Percentiles rank a stretch among this genome's conserved stretches.
Evolutionary conservation across 306 rosid species (phyloP).

Genomic region (Mimosa pudica): DNA sequence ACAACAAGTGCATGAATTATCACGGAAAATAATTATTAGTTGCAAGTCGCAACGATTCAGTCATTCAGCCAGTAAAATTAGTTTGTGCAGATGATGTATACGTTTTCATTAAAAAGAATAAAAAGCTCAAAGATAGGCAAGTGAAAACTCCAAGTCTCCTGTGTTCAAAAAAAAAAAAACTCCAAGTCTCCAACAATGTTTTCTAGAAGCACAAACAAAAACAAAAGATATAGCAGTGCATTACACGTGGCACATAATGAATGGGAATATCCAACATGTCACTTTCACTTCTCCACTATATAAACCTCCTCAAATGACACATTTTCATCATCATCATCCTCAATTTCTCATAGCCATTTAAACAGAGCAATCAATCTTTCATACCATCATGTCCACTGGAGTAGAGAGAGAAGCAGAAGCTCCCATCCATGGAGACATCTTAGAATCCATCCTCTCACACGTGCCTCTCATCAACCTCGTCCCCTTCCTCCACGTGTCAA

Average conservation of each 20-base stretch:
- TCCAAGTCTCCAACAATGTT: background rate
- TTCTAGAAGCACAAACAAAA: background rate
- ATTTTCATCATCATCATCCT: background rate
- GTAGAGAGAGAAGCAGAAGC: slow-evolving; percentile 33
- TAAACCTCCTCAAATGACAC: background rate
- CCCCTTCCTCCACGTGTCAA: slow-evolving; percentile 55
- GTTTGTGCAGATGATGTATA: background rate
- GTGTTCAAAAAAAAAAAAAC: too few species aligned
- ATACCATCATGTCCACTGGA: slow-evolving; percentile 3
- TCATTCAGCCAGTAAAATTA: too few species aligned
- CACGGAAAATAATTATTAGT: too few species aligned
- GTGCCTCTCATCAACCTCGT: slow-evolving; percentile 66
- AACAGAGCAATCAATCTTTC: background rate
- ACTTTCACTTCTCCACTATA: slow-evolving; percentile 7
- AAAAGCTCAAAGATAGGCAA: background rate
- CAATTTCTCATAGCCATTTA: background rate
- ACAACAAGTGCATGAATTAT: too few species aligned
- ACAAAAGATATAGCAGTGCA: background rate
- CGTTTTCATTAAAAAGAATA: background rate
- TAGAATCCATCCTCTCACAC: slow-evolving; percentile 59
- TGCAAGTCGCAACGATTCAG: too few species aligned
- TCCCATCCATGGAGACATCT: slow-evolving; percentile 61
- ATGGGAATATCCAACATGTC: background rate
- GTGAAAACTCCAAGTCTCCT: background rate
- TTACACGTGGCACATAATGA: too few species aligned